A percentile compares a stretch with the other conserved stretches of the same genome.
These are phyloP conservation scores for Flaveria ramosissima DNA, from an alignment of 129 eudicot species.

Conservation along the genomic window DNA sequence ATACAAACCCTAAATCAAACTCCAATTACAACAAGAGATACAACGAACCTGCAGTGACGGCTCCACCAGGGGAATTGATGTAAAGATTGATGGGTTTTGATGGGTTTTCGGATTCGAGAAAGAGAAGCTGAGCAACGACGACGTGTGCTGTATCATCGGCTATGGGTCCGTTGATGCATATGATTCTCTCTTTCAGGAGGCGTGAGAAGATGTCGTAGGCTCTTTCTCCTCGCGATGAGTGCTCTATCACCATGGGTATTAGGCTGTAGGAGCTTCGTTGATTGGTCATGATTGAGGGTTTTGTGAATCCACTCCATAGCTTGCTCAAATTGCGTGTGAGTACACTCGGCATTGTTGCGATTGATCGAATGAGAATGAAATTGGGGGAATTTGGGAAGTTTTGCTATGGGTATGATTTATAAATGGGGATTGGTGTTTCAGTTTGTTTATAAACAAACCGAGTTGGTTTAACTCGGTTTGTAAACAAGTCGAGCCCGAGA, in stretches of 20 bases:
- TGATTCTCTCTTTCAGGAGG: slow-evolving; percentile 75
- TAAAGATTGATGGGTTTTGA: slow-evolving; percentile 88
- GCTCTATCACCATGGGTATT: slow-evolving; percentile 95
- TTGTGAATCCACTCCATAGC: slow-evolving; percentile 29
- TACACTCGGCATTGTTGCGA: slow-evolving; percentile 36
- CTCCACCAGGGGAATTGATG: slow-evolving; percentile 93
- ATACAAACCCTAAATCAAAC: not conserved
- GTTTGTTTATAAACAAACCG: no score
- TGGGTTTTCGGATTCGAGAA: slow-evolving; percentile 90
- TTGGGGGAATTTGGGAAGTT: slow-evolving; percentile 20
- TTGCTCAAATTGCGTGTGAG: slow-evolving; percentile 35
- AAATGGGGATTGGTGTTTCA: not conserved
- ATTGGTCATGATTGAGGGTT: slow-evolving; percentile 5
- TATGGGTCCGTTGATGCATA: slow-evolving; percentile 86
- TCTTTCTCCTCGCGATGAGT: slow-evolving; percentile 85
- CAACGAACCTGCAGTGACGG: slow-evolving; percentile 72
- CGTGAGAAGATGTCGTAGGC: slow-evolving; percentile 97
- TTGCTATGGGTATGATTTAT: slow-evolving; percentile 1
- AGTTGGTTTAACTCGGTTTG: no score
- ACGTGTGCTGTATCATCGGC: slow-evolving; percentile 84
- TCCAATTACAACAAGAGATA: not conserved
- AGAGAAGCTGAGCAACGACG: slow-evolving; percentile 94
- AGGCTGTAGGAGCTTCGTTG: slow-evolving; percentile 54
- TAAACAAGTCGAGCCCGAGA: no score
- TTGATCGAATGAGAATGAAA: not conserved